Evolutionary conservation across 176 grass and related monocot species (phyloP), one percentile per base, ranked within the genome.

Genomic region (Paspalum notatum): DNA sequence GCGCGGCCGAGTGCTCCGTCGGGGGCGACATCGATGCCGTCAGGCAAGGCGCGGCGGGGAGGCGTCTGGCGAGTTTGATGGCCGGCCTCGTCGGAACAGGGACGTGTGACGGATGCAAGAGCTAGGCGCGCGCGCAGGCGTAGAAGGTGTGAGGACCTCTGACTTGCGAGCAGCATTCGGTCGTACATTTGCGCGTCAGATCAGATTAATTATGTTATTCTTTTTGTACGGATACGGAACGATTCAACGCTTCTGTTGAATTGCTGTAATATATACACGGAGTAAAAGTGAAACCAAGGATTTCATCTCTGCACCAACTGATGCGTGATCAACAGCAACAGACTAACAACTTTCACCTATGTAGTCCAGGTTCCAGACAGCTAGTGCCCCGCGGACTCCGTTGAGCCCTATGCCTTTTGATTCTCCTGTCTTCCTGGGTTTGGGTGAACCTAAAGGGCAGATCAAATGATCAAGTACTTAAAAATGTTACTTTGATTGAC

Each of bases 21-120:
- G 81, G 87, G 53, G 69, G 80, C 20, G 59, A 92, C 25, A 83
- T 90, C 44, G 53, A 90, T 11, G 68, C 58, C n/a, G 80, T 86
- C 66, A 78, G 12, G 79, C 52, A 78, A 39, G 25, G 80, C 20
- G 60, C 45, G 15, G 61, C 75, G 45, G 88, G 88, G 18, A 38
- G 25, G 51, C 86, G 55, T 74, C 72, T 86, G 66, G 50, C 45
- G 7, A 82, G 69, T 5, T 66, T 90, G 32, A 14, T 86, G 74
- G 44, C 68, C 9, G 74, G 71, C 43, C 75, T 90, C 45, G 37
- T 87, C 9, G 70, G 46, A 55, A 15, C 61, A 21, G 21, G 68
- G 21, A 50, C 68, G 51, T 84, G 61, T 15, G 86, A 51, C 39
- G 17, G 79, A 49, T 87, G 78, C 22, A 25, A 15, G 32, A 78